Evolutionary conservation across 2,329 filamentous ascomycete genomes (phyloP).

Genomic region (Passalora sequoiae): DNA sequence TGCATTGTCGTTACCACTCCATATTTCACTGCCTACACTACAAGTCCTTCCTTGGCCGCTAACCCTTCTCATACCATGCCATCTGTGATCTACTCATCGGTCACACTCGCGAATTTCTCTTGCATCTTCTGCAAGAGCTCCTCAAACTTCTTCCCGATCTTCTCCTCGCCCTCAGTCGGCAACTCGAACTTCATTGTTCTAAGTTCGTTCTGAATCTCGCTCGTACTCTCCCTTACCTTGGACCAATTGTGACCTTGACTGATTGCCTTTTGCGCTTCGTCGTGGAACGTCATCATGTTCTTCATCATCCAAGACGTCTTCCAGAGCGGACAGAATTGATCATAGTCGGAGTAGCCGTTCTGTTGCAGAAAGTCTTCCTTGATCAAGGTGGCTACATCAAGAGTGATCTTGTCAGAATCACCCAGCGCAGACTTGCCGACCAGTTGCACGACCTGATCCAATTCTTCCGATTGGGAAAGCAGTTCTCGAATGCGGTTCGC

Average conservation of each 20-base stretch:
- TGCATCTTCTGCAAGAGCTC: conserved; percentile 84
- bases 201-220: conserved; percentile 77
- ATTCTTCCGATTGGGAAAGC: conserved; percentile 88
- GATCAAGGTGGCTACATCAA: conserved; percentile 83
- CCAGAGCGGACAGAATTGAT: conserved; percentile 98
- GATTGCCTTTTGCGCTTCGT: conserved; percentile 93
- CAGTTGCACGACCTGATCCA: conserved; percentile 97
- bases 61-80: background rate
- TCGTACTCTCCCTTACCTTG: conserved; percentile 86
- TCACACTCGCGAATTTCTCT: conserved; percentile 94
- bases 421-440: conserved; percentile 96
- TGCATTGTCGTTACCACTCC: too few species aligned
- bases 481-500: conserved; percentile 92
- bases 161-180: conserved; percentile 76
- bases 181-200: conserved; percentile 96
- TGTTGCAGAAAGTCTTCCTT: conserved; percentile 99
- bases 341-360: conserved; percentile 98
- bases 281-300: conserved; percentile 96
- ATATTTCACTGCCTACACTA: too few species aligned
- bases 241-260: conserved; percentile 84
- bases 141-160: conserved; percentile 88
- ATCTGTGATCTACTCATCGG: conserved; percentile 67
- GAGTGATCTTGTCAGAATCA: conserved; percentile 95
- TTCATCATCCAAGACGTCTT: conserved; percentile 99
- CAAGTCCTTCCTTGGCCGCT: too few species aligned